Percentiles rank a stretch among this genome's conserved stretches.
phyloP scores from a whole-genome alignment of 169 alveolate genomes.

The Cryptosporidium muris region DNA sequence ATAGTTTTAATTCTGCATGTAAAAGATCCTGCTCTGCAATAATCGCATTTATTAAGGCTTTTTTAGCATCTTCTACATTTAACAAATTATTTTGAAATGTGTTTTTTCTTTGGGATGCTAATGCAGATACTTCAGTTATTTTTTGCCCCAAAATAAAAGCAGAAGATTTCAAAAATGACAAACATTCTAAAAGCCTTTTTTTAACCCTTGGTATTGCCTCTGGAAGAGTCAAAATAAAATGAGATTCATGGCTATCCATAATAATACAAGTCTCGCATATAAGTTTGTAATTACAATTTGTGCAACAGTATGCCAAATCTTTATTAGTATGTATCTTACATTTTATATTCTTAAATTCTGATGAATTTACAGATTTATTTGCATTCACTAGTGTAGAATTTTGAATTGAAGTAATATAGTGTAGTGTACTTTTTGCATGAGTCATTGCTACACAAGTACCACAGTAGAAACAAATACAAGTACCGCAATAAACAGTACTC shows the following conservation, averaged over 20 bases:
- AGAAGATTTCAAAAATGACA: slow-evolving; percentile 50
- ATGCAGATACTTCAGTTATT: slow-evolving; percentile 34
- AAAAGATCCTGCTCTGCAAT: slow-evolving; percentile 38
- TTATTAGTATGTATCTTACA: slow-evolving; percentile 65
- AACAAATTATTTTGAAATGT: slow-evolving; percentile 29
- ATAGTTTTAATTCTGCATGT: slow-evolving; percentile 20
- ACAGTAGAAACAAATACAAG: slow-evolving; percentile 67
- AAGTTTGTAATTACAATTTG: slow-evolving; percentile 46
- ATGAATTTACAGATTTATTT: slow-evolving; percentile 23
- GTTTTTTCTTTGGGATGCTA: slow-evolving; percentile 47
- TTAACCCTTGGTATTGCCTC: slow-evolving; percentile 65
- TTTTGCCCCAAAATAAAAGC: slow-evolving; percentile 57
- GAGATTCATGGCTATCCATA: slow-evolving; percentile 66
- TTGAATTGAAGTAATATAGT: slow-evolving; percentile 39
- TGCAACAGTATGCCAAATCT: slow-evolving; percentile 62
- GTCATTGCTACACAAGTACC: slow-evolving; percentile 56
- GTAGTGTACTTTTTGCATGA: slow-evolving; percentile 63
- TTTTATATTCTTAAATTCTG: slow-evolving; percentile 6
- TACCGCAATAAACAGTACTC: slow-evolving; percentile 60
- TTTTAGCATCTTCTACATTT: slow-evolving; percentile 59
- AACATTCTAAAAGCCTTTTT: slow-evolving; percentile 39
- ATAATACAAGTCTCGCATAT: slow-evolving; percentile 68
- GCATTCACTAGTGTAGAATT: slow-evolving; percentile 23
- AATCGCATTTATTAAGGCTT: slow-evolving; percentile 45
- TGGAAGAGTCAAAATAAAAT: slow-evolving; percentile 45